These are phyloP conservation scores for Zymoseptoria passerinii DNA, from an alignment of 2,329 filamentous ascomycete genomes.

Conservation along the genomic window DNA sequence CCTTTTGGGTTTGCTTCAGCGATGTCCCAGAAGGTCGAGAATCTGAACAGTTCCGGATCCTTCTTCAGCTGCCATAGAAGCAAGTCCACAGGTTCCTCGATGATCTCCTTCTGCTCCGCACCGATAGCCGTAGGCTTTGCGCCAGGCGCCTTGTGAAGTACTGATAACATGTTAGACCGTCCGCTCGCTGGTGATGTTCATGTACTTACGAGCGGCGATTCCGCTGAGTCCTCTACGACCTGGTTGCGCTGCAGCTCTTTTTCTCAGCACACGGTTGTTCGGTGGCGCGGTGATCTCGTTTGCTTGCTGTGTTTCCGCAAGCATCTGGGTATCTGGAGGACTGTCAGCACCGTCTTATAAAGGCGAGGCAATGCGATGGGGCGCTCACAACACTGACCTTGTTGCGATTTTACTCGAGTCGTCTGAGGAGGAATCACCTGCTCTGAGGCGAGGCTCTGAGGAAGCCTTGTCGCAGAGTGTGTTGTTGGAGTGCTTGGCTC, in stretches of 20 bases:
- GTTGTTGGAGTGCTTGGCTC: background rate
- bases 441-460: too few species aligned
- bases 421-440: too few species aligned
- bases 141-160: background rate
- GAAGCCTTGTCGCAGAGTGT: background rate
- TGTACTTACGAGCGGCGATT: background rate
- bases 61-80: background rate
- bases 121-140: background rate
- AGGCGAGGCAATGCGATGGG: too few species aligned
- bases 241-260: background rate
- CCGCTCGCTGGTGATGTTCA: too few species aligned
- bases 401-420: too few species aligned
- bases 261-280: background rate
- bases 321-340: background rate
- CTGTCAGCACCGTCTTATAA: background rate
- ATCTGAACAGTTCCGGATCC: background rate
- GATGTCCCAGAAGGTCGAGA: too few species aligned
- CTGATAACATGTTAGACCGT: background rate
- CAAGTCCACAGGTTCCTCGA: background rate
- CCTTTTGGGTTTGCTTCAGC: too few species aligned
- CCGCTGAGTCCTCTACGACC: background rate
- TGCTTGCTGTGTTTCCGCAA: background rate
- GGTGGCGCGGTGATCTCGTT: background rate
- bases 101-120: background rate
- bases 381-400: too few species aligned